These are phyloP conservation scores for Cyberlindnera maritima DNA, from an alignment of 805 yeast species.

Conservation along the genomic window DNA sequence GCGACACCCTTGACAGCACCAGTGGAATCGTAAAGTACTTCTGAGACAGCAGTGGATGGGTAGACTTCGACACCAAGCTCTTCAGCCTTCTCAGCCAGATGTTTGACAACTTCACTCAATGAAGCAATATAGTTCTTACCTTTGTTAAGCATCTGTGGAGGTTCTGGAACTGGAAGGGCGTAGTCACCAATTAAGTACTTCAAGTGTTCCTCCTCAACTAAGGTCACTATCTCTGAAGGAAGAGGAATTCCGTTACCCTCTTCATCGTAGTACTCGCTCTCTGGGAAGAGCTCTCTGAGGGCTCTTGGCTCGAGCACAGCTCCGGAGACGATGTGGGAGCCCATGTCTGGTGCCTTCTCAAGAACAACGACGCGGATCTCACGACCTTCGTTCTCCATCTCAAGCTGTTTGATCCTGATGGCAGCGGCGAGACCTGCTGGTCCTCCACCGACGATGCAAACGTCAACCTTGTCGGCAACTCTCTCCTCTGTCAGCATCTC, in stretches of 20 bases:
- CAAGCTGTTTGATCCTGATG: constrained; percentile 82
- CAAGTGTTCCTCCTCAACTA: constrained; percentile 74
- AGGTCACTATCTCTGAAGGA: constrained; percentile 73
- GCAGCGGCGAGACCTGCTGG: constrained; percentile 98
- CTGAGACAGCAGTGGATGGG: constrained; percentile 85
- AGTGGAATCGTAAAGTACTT: constrained; percentile 61
- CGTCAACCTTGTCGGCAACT: constrained; percentile 85
- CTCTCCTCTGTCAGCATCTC: constrained; percentile 58
- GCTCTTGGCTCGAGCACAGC: constrained; percentile 93
- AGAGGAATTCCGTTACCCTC: constrained; percentile 63
- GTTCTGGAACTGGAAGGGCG: constrained; percentile 81
- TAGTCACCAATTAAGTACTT: constrained; percentile 58
- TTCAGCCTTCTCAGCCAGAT: constrained; percentile 86
- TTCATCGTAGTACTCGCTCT: constrained; percentile 50
- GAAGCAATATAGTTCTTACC: constrained; percentile 85
- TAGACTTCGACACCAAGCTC: constrained; percentile 91
- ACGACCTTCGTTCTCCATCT: constrained; percentile 51
- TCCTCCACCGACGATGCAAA: constrained; percentile 96
- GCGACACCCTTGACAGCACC: constrained; percentile 83
- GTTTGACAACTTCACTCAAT: constrained; percentile 73
- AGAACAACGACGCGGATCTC: constrained; percentile 81
- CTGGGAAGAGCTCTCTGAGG: constrained; percentile 77
- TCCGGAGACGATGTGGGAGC: constrained; percentile 89
- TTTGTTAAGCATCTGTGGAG: constrained; percentile 82
- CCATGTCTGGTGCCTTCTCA: constrained; percentile 92